These are phyloP conservation scores for Gynandropsis gynandra DNA, from an alignment of 345 rosid species.

Conservation along the genomic window DNA sequence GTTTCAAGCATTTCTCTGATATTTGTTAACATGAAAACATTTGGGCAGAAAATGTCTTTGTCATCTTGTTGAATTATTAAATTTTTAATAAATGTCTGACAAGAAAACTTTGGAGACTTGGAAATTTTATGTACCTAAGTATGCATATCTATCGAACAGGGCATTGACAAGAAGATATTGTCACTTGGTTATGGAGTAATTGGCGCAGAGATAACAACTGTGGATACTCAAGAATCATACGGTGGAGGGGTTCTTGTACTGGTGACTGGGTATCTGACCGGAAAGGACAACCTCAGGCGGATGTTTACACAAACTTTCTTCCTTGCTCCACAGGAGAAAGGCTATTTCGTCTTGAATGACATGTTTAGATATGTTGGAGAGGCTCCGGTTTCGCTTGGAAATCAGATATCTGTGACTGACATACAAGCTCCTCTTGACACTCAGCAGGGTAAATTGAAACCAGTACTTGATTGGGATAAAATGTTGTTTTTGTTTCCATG, in stretches of 20 bases:
- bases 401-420: constrained; percentile 20
- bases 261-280: constrained; percentile 76
- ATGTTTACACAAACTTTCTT: constrained; percentile 80
- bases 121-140: not conserved
- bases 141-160: constrained; percentile 39
- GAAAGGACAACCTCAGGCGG: constrained; percentile 41
- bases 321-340: constrained; percentile 89
- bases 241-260: constrained; percentile 63
- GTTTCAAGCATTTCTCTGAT: not conserved
- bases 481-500: not conserved
- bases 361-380: constrained; percentile 67
- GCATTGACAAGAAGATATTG: constrained; percentile 70
- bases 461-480: not conserved
- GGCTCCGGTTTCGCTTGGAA: constrained; percentile 12
- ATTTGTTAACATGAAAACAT: not conserved
- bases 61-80: constrained; percentile 1
- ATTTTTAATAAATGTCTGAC: not conserved
- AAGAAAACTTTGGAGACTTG: constrained; percentile 4
- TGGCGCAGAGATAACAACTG: constrained; percentile 54
- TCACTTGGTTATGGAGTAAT: constrained; percentile 49
- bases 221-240: constrained; percentile 73
- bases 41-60: not conserved
- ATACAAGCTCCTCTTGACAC: constrained; percentile 28
- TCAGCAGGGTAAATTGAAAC: constrained; percentile 33
- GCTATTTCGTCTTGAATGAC: constrained; percentile 95